phyloP scores from a whole-genome alignment of 75 land plant species.

The Pinus tabuliformis region DNA sequence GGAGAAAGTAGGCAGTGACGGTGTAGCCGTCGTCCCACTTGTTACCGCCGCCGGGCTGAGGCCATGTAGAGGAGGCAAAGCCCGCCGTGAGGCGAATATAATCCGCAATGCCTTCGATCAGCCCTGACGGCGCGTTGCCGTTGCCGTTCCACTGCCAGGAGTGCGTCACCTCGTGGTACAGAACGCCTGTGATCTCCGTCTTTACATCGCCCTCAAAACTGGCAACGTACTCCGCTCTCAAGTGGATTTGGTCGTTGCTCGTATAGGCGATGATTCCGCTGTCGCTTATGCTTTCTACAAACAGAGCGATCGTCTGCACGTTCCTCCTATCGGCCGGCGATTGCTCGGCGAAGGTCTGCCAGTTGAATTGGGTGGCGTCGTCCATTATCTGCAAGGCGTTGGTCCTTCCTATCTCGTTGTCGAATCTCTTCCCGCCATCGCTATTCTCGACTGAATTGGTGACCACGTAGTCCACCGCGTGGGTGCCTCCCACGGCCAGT shows the following conservation, averaged over 20 bases:
- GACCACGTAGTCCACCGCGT: slow-evolving; percentile 21
- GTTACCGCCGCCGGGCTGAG: slow-evolving; percentile 46
- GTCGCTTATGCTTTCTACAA: slow-evolving; percentile 17
- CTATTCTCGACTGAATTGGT: slow-evolving; percentile 25
- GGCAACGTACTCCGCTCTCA: neutral
- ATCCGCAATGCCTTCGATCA: slow-evolving; percentile 65
- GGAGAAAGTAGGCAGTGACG: slow-evolving; percentile 65
- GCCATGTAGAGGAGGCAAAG: slow-evolving; percentile 45
- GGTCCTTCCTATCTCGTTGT: slow-evolving; percentile 16
- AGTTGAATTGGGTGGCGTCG: slow-evolving; percentile 21
- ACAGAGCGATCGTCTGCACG: slow-evolving; percentile 10
- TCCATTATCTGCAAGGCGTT: slow-evolving; percentile 14
- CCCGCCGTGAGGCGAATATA: slow-evolving; percentile 45
- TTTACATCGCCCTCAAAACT: slow-evolving; percentile 19
- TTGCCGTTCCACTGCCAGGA: slow-evolving; percentile 80
- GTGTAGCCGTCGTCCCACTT: slow-evolving; percentile 70
- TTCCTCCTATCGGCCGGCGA: slow-evolving; percentile 19
- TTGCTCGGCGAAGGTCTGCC: slow-evolving; percentile 24
- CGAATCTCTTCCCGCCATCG: slow-evolving; percentile 25
- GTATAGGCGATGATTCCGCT: slow-evolving; percentile 26
- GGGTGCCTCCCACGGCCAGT: neutral
- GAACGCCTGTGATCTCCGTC: slow-evolving; percentile 45
- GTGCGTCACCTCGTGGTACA: slow-evolving; percentile 71
- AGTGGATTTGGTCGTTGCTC: slow-evolving; percentile 29
- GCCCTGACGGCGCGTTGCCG: slow-evolving; percentile 8